Evolutionary conservation across 2,329 filamentous ascomycete genomes (phyloP).

Genomic region (Botryotinia narcissicola): DNA sequence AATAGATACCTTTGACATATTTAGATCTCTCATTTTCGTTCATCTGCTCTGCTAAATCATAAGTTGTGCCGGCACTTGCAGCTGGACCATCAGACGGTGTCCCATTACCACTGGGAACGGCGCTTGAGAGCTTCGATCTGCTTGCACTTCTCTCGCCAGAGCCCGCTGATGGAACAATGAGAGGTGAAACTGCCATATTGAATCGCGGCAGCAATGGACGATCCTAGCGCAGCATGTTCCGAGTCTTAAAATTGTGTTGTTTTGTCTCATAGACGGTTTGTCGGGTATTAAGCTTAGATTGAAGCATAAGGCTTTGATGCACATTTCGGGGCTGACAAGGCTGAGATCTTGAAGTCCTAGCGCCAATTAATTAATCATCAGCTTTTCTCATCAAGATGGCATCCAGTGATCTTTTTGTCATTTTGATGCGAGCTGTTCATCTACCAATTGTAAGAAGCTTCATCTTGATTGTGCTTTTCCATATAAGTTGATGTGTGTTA

Average conservation of each 20-base stretch:
- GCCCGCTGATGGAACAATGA: constrained; percentile 21
- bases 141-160: constrained; percentile 17
- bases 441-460: background rate
- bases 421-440: background rate
- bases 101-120: constrained; percentile 22
- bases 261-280: background rate
- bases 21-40: constrained; percentile 81
- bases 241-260: background rate
- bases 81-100: constrained; percentile 24
- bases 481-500: background rate
- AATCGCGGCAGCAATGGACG: background rate
- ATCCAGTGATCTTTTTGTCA: background rate
- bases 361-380: background rate
- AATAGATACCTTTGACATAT: constrained; percentile 73
- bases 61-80: constrained; percentile 29
- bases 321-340: background rate
- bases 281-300: background rate
- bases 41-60: constrained; percentile 73
- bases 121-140: constrained; percentile 22
- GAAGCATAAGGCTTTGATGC: background rate
- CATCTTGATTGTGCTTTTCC: background rate
- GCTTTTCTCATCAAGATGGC: background rate
- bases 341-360: constrained; percentile 2
- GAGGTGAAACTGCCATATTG: constrained; percentile 28
- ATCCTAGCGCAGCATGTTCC: background rate